Base-by-base conservation (phyloP, 1,284 basidiomycete species). In the Marasmius tenuissimus region DNA sequence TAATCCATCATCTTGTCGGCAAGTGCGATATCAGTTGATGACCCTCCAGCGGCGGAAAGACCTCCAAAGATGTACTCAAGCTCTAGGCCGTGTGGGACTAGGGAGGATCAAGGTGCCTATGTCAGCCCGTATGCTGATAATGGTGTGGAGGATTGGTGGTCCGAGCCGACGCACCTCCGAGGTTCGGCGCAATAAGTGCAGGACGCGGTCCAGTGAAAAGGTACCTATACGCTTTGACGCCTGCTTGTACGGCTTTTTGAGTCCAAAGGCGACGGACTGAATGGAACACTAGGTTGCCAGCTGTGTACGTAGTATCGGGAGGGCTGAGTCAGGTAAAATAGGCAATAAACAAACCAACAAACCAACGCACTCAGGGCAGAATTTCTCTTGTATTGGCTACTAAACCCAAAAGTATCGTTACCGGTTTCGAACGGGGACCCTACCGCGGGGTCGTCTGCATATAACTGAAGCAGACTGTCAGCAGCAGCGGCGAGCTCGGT, bases 341-440 rank as follows among this genome's bases (percentile, higher is more conserved):
- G 20, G 7, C 12, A 20, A 11, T 6, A 18, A 33, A 27, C n/a
- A 39, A 22, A 11, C 11, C 35, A 33, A 27, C n/a, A 39, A 22
- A 60, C 27, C 47, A 20, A 59, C 61, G 45, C 40, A 59, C 63
- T 20, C 35, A 60, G 53, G 34, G 57, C 57, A 20, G 57, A 38
- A 18, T 34, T n/a, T 14, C 59, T 16, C 45, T 57, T 61, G 35
- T 47, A 49, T 35, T 53, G 35, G 20, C 38, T 39, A 35, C 27
- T 14, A 5, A 61, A 34, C 20, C 59, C 59, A 48, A 60, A 60
- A 1, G 59, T 60, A 10, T 54, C 59, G 35, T 56, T 60, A 8
- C 59, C 59, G n/a, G 59, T 60, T 18, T 56, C 48, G 52, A 56
- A 61, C 14, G 59, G 59, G 1, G 53, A 61, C 14, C 59, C 53